phyloP scores from a whole-genome alignment of 805 yeast genomes.

The Kuraishia cidri region DNA sequence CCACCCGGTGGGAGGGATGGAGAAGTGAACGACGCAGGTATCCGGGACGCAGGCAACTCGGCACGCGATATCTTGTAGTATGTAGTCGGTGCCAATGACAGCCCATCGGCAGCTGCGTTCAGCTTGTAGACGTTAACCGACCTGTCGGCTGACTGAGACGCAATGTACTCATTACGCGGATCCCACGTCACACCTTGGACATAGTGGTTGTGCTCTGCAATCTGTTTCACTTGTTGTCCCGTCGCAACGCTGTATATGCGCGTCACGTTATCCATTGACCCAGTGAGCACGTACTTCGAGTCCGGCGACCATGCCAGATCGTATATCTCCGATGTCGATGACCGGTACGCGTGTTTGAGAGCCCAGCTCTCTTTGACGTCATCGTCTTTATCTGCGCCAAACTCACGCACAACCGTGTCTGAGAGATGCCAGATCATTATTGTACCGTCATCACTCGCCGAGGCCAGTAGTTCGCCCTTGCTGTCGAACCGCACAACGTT shows the following conservation, averaged over 20 bases:
- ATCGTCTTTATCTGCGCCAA: conserved; percentile 46
- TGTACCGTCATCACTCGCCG: conserved; percentile 95
- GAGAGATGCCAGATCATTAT: conserved; percentile 70
- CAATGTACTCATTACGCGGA: conserved; percentile 67
- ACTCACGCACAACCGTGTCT: conserved; percentile 45
- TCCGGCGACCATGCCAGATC: conserved; percentile 94
- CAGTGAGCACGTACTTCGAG: conserved; percentile 66
- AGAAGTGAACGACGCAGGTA: conserved; percentile 5
- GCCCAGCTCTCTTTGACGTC: conserved; percentile 71
- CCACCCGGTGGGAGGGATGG: not conserved
- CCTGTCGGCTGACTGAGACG: conserved; percentile 88
- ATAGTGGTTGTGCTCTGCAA: conserved; percentile 75
- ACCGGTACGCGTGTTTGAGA: conserved; percentile 46
- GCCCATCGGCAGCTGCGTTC: conserved; percentile 8
- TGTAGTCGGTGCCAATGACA: conserved; percentile 27
- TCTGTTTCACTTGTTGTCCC: conserved; percentile 49
- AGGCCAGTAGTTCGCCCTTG: conserved; percentile 62
- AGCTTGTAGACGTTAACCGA: conserved; percentile 63
- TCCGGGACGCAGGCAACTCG: conserved; percentile 36
- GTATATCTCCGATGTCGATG: conserved; percentile 70
- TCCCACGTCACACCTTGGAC: conserved; percentile 98
- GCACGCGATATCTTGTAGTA: conserved; percentile 43
- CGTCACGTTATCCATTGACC: conserved; percentile 83
- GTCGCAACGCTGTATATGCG: conserved; percentile 52
- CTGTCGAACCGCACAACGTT: conserved; percentile 81